phyloP scores from a whole-genome alignment of 257 asterid species.

The Forsythia viridissima region DNA sequence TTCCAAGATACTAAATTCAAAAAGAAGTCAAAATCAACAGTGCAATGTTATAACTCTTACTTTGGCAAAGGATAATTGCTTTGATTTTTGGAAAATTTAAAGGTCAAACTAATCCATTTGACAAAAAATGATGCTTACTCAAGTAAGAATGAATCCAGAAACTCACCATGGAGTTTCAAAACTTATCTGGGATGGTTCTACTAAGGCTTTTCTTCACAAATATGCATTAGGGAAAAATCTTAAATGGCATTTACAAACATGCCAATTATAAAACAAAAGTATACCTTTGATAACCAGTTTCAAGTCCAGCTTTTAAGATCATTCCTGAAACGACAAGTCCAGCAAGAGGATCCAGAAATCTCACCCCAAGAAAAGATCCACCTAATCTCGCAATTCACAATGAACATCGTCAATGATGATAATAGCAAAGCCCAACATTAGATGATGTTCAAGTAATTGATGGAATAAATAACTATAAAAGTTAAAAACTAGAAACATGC shows the following conservation, averaged over 20 bases:
- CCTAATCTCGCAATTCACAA: slow-evolving; percentile 47
- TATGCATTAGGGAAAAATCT: not conserved
- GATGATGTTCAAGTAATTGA: not conserved
- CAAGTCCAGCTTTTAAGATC: slow-evolving; percentile 93
- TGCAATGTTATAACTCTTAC: slow-evolving; percentile 20
- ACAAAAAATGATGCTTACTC: not conserved
- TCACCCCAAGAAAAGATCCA: slow-evolving; percentile 88
- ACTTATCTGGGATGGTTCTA: slow-evolving; percentile 9
- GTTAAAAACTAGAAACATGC: not conserved
- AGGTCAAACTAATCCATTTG: not conserved
- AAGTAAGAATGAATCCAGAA: slow-evolving; percentile 11
- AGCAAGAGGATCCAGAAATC: slow-evolving; percentile 93
- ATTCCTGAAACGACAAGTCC: slow-evolving; percentile 91
- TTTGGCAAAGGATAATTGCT: not conserved
- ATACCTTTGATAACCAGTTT: slow-evolving; percentile 91
- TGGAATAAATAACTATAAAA: not conserved
- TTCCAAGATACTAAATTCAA: slow-evolving; percentile 68
- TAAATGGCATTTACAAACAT: not conserved
- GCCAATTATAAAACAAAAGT: not conserved
- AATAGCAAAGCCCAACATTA: slow-evolving; percentile 9
- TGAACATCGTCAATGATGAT: slow-evolving; percentile 17
- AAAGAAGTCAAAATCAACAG: slow-evolving; percentile 24
- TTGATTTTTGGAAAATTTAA: not conserved
- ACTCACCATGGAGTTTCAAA: not conserved
- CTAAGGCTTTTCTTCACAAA: not conserved